A percentile compares a stretch with the other conserved stretches of the same genome.
Evolutionary conservation across 306 rosid genomes (phyloP).

Genomic region (Medicago lupulina): DNA sequence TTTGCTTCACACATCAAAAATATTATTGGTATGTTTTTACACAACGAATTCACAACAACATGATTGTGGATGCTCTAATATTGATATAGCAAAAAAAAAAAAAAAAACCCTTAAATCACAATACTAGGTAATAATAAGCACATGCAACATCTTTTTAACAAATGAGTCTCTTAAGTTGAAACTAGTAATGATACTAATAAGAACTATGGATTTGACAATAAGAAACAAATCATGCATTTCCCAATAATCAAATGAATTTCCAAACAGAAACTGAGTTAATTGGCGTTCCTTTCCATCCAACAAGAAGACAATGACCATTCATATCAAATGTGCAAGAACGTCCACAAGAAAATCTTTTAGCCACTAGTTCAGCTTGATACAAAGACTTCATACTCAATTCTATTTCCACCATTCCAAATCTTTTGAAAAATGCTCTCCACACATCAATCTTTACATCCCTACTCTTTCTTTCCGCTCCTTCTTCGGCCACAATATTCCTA

Average conservation of each 20-base stretch:
- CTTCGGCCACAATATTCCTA: conserved; percentile 56
- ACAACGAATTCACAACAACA: too few relatives aligned
- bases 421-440: conserved; percentile 65
- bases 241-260: conserved; percentile 51
- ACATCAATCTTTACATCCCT: conserved; percentile 63
- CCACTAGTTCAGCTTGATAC: conserved; percentile 61
- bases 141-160: too few relatives aligned
- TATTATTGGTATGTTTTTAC: too few relatives aligned
- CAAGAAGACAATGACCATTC: conserved; percentile 54
- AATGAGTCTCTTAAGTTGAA: too few relatives aligned
- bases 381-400: conserved; percentile 58
- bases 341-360: conserved; percentile 51
- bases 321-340: conserved; percentile 49
- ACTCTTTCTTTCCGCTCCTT: conserved; percentile 66
- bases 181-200: too few relatives aligned
- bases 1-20: too few relatives aligned
- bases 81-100: too few relatives aligned
- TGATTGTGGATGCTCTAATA: too few relatives aligned
- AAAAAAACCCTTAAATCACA: too few relatives aligned
- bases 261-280: conserved; percentile 63
- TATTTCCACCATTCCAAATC: conserved; percentile 65
- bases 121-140: too few relatives aligned
- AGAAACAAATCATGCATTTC: too few relatives aligned
- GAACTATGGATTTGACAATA: too few relatives aligned
- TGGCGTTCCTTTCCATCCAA: conserved; percentile 81